Evolutionary conservation across 345 rosid genomes (phyloP).

Genomic region (Gynandropsis gynandra): DNA sequence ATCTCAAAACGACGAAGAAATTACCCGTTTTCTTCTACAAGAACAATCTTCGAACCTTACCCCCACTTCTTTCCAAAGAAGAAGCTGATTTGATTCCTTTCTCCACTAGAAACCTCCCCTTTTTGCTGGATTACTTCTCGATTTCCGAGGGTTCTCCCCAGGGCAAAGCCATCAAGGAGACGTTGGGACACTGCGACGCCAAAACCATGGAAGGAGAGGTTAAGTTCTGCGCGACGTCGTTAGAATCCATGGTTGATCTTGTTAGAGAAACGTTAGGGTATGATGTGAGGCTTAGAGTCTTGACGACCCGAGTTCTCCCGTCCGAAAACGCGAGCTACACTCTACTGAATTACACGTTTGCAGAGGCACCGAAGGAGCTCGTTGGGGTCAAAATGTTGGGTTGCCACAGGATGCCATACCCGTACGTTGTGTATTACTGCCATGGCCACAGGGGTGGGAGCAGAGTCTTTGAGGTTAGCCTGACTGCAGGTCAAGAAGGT

Average conservation of each 20-base stretch:
- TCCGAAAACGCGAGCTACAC: constrained; percentile 12
- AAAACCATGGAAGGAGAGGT: constrained; percentile 41
- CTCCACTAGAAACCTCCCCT: constrained; percentile 37
- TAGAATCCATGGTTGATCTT: constrained; percentile 67
- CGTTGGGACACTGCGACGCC: constrained; percentile 44
- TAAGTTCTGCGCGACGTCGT: constrained; percentile 50
- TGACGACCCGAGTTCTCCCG: constrained; percentile 32
- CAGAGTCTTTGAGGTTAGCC: constrained; percentile 32
- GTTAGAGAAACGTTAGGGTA: constrained; percentile 34
- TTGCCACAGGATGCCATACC: constrained; percentile 63
- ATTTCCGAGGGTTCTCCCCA: constrained; percentile 45
- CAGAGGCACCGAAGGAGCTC: constrained; percentile 29
- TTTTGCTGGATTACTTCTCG: constrained; percentile 51
- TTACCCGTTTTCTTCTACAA: constrained; percentile 34
- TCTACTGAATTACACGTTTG: constrained; percentile 45
- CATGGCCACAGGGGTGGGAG: constrained; percentile 42
- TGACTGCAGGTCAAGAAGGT: too few relatives aligned
- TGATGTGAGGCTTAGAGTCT: constrained; percentile 25
- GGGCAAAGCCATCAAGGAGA: constrained; percentile 57
- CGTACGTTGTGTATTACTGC: constrained; percentile 61
- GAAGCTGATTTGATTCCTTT: constrained; percentile 61
- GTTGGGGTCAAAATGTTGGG: constrained; percentile 32
- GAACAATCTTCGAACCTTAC: constrained; percentile 32
- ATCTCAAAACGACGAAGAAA: constrained; percentile 41
- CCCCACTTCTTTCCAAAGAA: constrained; percentile 47